These are phyloP conservation scores for Monosporascus sp. DNA, from an alignment of 2,329 filamentous ascomycete genomes.

Conservation along the genomic window DNA sequence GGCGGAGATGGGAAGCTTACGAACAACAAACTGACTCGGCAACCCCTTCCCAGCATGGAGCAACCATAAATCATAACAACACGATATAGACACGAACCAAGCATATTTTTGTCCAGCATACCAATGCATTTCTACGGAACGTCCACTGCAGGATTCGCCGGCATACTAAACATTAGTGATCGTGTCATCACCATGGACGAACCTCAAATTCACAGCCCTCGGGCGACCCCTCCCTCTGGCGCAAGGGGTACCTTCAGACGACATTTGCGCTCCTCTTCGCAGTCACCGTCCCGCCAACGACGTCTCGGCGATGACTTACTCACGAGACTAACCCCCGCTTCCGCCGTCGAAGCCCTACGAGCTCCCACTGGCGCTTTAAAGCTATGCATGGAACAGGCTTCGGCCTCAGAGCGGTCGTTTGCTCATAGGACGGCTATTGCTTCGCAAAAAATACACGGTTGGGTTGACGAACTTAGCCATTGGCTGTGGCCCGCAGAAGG, in stretches of 20 bases:
- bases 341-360: constrained; percentile 55
- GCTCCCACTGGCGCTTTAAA: constrained; percentile 47
- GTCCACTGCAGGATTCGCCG: constrained; percentile 7
- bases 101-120: constrained; percentile 8
- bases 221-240: constrained; percentile 28
- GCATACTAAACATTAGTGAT: constrained; percentile 19
- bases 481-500: constrained; percentile 52
- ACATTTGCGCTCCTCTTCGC: constrained; percentile 32
- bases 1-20: background rate
- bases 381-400: constrained; percentile 56
- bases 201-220: constrained; percentile 15
- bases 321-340: constrained; percentile 53
- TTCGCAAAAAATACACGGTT: constrained; percentile 65
- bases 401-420: constrained; percentile 63
- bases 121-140: constrained; percentile 11
- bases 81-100: background rate
- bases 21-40: background rate
- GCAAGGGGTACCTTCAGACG: constrained; percentile 34
- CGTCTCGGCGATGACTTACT: constrained; percentile 52
- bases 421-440: constrained; percentile 65
- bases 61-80: background rate
- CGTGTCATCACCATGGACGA: constrained; percentile 24
- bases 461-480: constrained; percentile 64
- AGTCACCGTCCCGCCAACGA: constrained; percentile 42
- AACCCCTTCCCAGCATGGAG: background rate